Conservation (phyloP, 2,329 filamentous ascomycete species). For the Clonostachys rhizophaga region DNA sequence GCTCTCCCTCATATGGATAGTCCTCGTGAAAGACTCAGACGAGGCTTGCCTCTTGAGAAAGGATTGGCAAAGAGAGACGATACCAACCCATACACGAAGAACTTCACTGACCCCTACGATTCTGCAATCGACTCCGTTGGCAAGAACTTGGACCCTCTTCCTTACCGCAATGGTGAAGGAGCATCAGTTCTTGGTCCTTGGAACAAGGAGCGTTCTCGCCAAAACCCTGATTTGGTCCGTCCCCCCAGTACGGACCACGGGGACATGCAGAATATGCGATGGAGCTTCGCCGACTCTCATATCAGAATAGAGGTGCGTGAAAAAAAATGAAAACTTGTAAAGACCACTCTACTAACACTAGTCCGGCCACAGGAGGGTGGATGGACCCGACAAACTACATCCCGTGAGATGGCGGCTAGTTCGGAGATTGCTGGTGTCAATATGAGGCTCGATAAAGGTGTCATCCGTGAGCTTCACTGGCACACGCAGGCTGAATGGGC, state of each 20-base stretch:
- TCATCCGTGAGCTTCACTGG: slow-evolving; percentile 76
- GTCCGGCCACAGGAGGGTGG: slow-evolving; percentile 57
- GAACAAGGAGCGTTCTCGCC: slow-evolving; percentile 61
- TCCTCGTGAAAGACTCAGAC: slow-evolving; percentile 47
- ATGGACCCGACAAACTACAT: slow-evolving; percentile 71
- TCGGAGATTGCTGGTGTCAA: slow-evolving; percentile 73
- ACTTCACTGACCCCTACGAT: slow-evolving; percentile 57
- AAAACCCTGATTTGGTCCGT: slow-evolving; percentile 67
- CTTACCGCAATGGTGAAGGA: slow-evolving; percentile 59
- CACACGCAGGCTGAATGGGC: slow-evolving; percentile 79
- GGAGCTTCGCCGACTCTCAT: slow-evolving; percentile 64
- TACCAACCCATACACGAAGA: slow-evolving; percentile 52
- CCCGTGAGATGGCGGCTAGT: slow-evolving; percentile 59
- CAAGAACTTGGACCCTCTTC: slow-evolving; percentile 56
- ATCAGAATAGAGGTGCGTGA: slow-evolving; percentile 51
- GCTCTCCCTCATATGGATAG: slow-evolving; percentile 37
- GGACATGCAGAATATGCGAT: slow-evolving; percentile 66
- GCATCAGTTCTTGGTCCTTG: slow-evolving; percentile 65
- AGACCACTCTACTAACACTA: not conserved
- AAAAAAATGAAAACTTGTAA: not conserved
- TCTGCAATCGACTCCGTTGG: slow-evolving; percentile 56
- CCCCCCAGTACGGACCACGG: slow-evolving; percentile 72
- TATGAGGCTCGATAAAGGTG: slow-evolving; percentile 70
- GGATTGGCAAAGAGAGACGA: slow-evolving; percentile 23
- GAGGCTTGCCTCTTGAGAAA: slow-evolving; percentile 36